Percentiles rank a stretch among this genome's conserved stretches.
These are phyloP conservation scores for Vanilla planifolia DNA, from an alignment of 106 monocot genomes.

Conservation along the genomic window DNA sequence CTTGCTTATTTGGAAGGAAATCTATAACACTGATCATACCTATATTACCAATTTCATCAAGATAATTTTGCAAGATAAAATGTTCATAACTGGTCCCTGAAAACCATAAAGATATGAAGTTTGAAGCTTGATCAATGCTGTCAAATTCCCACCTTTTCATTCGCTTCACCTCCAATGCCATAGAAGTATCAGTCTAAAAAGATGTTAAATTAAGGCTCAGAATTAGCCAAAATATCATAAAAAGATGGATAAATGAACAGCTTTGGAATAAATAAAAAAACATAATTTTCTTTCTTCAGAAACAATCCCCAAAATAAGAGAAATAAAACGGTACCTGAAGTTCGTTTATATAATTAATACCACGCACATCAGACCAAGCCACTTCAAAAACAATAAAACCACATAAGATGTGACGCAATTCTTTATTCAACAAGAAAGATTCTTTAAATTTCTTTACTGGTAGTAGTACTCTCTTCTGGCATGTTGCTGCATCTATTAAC, in stretches of 20 bases:
- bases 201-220: too few species aligned
- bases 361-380: slow-evolving; percentile 81
- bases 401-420: slow-evolving; percentile 72
- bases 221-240: too few species aligned
- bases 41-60: slow-evolving; percentile 41
- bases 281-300: not conserved
- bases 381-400: slow-evolving; percentile 97
- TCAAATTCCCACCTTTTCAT: slow-evolving; percentile 99
- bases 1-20: not conserved
- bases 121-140: slow-evolving; percentile 74
- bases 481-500: slow-evolving; percentile 57
- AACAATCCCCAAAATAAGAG: not conserved
- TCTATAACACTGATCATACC: slow-evolving; percentile 21
- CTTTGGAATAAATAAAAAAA: not conserved
- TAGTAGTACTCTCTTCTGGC: slow-evolving; percentile 43
- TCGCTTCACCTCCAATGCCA: slow-evolving; percentile 80
- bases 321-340: slow-evolving; percentile 57
- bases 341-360: slow-evolving; percentile 94
- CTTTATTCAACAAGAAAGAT: slow-evolving; percentile 61
- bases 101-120: slow-evolving; percentile 52
- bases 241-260: not conserved
- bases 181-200: slow-evolving; percentile 88
- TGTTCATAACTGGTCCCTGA: slow-evolving; percentile 52
- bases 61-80: slow-evolving; percentile 46
- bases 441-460: slow-evolving; percentile 81